Evolutionary conservation across 1,139 yeast genomes (phyloP), one percentile per base, ranked within the genome.

Genomic region (Taphrina populina): DNA sequence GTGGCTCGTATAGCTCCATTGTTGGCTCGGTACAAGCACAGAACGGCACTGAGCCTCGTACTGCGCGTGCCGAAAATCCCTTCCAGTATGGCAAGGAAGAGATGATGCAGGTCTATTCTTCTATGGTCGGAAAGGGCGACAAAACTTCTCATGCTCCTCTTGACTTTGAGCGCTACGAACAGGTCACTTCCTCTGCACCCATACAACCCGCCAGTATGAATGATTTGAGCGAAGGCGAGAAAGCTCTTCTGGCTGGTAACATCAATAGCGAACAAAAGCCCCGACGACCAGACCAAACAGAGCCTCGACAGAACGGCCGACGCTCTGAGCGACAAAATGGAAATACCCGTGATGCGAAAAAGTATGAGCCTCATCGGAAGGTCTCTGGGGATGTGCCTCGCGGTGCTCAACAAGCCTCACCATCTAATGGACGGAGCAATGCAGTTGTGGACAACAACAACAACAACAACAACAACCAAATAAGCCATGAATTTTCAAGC

Each of bases 1-100:
- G 54, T 46, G 54, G 54, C 24, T 49, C 54, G 10, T 49, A 49
- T 20, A 49, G 54, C n/a, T 37, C 54, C 13, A 49, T 49, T n/a
- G 54, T 39, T 7, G 54, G 46, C 11, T 37, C 54, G 8, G 17
- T 39, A 10, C 39, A 37, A 11, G 13, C 39, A 7, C 54, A 37
- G 32, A 30, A 37, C 23, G 46, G 37, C 17, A 24, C 29, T 7
- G 46, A 49, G 29, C 27, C 39, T 17, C 46, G 36, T 20, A 34
- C 39, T 19, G 34, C 40, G 29, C 52, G 40, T 33, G 52, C 40
- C 33, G 46, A 49, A n/a, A 49, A 49, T 30, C 54, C 54, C 2
- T 49, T 49, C 23, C 23, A 24, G n/a, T 49, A 49, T 30, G 54
- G 54, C 30, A 49, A 49, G 23, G 54, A 49, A 11, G 54, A 49